A percentile compares a stretch with the other conserved stretches of the same genome.
phyloP scores from a whole-genome alignment of 495 filamentous ascomycete species.

The Chaetomium tenue region DNA sequence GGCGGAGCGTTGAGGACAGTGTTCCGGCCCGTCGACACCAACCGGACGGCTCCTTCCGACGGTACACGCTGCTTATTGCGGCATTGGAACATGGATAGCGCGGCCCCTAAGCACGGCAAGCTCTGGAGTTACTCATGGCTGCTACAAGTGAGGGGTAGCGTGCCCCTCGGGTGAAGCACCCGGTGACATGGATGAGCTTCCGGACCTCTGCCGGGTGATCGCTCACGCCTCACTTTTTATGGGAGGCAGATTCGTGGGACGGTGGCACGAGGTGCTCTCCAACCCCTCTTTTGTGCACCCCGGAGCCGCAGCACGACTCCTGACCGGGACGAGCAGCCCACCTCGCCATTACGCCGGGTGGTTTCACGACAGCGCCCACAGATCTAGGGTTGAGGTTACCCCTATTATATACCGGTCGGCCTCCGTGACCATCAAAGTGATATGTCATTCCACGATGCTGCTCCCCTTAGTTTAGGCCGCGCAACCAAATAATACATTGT shows the following conservation, averaged over 20 bases:
- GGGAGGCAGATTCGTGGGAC: slow-evolving; percentile 1
- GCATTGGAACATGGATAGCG: not conserved
- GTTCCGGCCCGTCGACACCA: not conserved
- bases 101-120: not conserved
- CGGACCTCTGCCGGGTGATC: not conserved
- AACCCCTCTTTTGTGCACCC: not conserved
- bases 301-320: not conserved
- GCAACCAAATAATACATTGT: slow-evolving; percentile 12
- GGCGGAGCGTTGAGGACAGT: not conserved
- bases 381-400: slow-evolving; percentile 1
- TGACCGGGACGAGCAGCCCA: not conserved
- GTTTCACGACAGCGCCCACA: not conserved
- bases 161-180: not conserved
- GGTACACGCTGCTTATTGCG: not conserved
- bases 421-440: not conserved
- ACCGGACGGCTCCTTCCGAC: slow-evolving; percentile 1
- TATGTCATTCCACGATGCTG: not conserved
- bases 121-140: not conserved
- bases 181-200: slow-evolving; percentile 2
- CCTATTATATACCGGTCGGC: not conserved
- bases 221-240: slow-evolving; percentile 12
- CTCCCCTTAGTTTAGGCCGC: not conserved
- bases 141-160: not conserved
- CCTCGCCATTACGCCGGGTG: not conserved
- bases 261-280: not conserved